Evolutionary conservation across 129 eudicot species (phyloP).

Genomic region (Helianthus annuus): DNA sequence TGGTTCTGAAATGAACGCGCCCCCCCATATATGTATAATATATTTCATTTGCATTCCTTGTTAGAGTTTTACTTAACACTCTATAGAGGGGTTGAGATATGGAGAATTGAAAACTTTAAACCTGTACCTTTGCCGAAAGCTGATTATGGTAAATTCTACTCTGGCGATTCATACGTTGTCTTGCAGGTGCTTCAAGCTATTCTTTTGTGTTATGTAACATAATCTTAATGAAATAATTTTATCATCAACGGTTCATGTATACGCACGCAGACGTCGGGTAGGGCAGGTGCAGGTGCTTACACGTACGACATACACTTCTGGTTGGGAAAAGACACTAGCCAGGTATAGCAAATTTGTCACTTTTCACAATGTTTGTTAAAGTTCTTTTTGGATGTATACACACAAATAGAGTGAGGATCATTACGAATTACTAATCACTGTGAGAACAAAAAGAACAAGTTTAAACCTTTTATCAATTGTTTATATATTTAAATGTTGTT

Average conservation of each 20-base stretch:
- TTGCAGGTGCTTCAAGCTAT: constrained; percentile 46
- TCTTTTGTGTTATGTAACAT: not conserved
- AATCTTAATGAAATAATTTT: not conserved
- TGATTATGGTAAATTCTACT: constrained; percentile 78
- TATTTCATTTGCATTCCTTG: constrained; percentile 11
- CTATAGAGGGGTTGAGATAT: constrained; percentile 77
- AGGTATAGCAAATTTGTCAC: constrained; percentile 42
- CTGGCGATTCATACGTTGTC: constrained; percentile 82
- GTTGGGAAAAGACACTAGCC: constrained; percentile 97
- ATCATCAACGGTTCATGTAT: not conserved
- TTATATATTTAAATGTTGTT: no score
- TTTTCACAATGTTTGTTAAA: not conserved
- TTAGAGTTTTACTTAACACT: constrained; percentile 56
- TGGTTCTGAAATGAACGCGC: no score
- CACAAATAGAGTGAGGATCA: no score
- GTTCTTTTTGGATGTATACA: not conserved
- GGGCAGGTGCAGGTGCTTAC: constrained; percentile 69
- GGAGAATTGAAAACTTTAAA: constrained; percentile 91
- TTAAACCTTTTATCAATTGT: no score
- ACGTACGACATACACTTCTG: constrained; percentile 80
- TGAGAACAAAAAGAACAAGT: no score
- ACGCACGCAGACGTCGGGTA: constrained; percentile 76
- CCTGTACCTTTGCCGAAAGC: constrained; percentile 90
- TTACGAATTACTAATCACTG: no score
- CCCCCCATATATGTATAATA: not conserved